Conservation (phyloP, 805 yeast species). For the Candida piceae region DNA sequence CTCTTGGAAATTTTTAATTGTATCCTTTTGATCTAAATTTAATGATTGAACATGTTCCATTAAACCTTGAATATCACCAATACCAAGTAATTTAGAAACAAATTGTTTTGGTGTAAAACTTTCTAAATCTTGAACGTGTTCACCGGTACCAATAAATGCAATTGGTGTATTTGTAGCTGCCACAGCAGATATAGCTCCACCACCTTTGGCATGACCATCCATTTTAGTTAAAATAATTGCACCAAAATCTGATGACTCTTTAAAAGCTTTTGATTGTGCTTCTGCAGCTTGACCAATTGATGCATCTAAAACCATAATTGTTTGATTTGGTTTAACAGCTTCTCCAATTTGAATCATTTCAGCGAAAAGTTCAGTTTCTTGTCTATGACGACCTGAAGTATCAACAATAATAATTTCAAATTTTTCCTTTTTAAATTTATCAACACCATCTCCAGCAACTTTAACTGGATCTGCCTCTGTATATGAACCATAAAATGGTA, state of each 20-base stretch:
- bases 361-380: slow-evolving; percentile 82
- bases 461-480: slow-evolving; percentile 93
- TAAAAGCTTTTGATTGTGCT: slow-evolving; percentile 88
- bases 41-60: slow-evolving; percentile 90
- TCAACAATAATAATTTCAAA: slow-evolving; percentile 94
- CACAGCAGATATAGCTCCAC: slow-evolving; percentile 98
- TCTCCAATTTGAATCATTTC: slow-evolving; percentile 93
- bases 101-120: slow-evolving; percentile 85
- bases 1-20: slow-evolving; percentile 87
- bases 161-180: slow-evolving; percentile 96
- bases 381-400: slow-evolving; percentile 97
- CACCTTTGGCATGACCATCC: slow-evolving; percentile 99
- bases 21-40: slow-evolving; percentile 82
- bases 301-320: slow-evolving; percentile 96
- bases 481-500: slow-evolving; percentile 93
- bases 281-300: slow-evolving; percentile 99
- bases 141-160: slow-evolving; percentile 97
- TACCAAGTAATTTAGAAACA: slow-evolving; percentile 87
- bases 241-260: slow-evolving; percentile 89
- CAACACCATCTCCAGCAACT: slow-evolving; percentile 89
- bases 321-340: slow-evolving; percentile 88
- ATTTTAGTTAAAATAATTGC: slow-evolving; percentile 90
- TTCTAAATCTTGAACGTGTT: slow-evolving; percentile 90
- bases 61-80: slow-evolving; percentile 90
- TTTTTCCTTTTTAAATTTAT: slow-evolving; percentile 81